Base-by-base conservation (phyloP, 2,329 filamentous ascomycete species). In the Ascochyta koolunga region DNA sequence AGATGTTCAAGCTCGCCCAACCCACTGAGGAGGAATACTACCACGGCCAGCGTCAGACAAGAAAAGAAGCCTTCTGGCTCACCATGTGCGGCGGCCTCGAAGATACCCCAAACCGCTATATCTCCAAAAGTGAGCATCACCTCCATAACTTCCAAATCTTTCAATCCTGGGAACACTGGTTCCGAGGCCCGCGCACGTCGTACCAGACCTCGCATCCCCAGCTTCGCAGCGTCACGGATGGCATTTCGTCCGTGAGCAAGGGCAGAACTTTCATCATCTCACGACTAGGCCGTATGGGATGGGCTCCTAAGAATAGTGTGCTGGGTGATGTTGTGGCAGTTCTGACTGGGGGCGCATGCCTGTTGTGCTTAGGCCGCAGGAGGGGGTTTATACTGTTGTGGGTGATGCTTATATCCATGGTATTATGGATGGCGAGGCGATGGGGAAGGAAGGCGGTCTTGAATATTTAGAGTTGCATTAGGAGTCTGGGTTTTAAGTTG, bases 31-130 rank as follows among this genome's bases (percentile, higher is more conserved):
- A 25, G 3, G 18, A n/a, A 9, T 32, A 31, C 22, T 41, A 46
- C 16, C 10, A 16, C 11, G 24, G 41, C 18, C 36, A 46, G 16
- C 24, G 22, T 2, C 49, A 52, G 36, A 46, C 42, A 15, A 45
- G 24, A 10, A 52, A 52, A 31, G 42, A 52, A 37, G 49, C 49
- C 2, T 52, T 52, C 18, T 52, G 49, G 49, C 49, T 52, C 21
- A 41, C 49, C 15, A 27, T 52, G 42, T 52, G 42, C 11, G 49
- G 42, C 15, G 49, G 49, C 11, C 32, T 39, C 7, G 27, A 44
- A 33, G 29, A 41, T 7, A 15, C 25, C 9, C 1, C 7, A 27
- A 16, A 40, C 5, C 27, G 22, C 8, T n/a, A 19, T 11, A n/a
- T 5, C n/a, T 2, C 22, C 5, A 36, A 35, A 16, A 46, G 49